Base-by-base conservation (phyloP, 345 rosid species). In the Conringia planisiliqua region DNA sequence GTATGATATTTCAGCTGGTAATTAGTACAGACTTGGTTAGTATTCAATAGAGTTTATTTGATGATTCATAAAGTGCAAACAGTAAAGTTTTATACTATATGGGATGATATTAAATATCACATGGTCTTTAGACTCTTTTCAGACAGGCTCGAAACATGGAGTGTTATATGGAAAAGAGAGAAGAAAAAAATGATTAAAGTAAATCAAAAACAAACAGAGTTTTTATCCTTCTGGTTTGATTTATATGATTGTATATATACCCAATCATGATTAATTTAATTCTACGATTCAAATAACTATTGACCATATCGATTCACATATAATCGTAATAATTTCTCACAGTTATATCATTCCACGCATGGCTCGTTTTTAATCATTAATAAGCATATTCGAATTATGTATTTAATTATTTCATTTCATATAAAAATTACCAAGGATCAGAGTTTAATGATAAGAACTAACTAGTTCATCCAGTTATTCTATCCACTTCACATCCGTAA, bases 321-420 rank as follows among this genome's bases (percentile, higher is more conserved):
- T 58, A 77, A 14, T 55, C 46, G 10, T 63, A 47, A 64, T 64
- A 77, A 71, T 56, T 47, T 77, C 6, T 35, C 55, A n/a, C 54
- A 57, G 39, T 71, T 64, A 64, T 71, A 71, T 57, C 57, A 64
- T 66, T 64, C 18, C 76, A 50, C 80, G 80, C 80, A 77, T 77
- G 80, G 62, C 72, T 64, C 3, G 35, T 24, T 58, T 42, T 46
- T 39, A 71, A 77, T 77, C 68, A 77, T 77, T 77, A 51, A 56
- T 64, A 58, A 74, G 6, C 13, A 59, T 59, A 58, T 57, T 47
- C 42, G 29, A 70, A 17, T 33, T 26, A 47, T 61, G 47, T 40
- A 35, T 63, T 36, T 32, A n/a, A n/a, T n/a, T n/a, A 22, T 50
- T 75, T 44, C 33, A 46, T 36, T 40, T 55, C 50, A 43, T 18